Evolutionary conservation across 768 basidiomycete species (phyloP).

Genomic region (Boletellus sp.): DNA sequence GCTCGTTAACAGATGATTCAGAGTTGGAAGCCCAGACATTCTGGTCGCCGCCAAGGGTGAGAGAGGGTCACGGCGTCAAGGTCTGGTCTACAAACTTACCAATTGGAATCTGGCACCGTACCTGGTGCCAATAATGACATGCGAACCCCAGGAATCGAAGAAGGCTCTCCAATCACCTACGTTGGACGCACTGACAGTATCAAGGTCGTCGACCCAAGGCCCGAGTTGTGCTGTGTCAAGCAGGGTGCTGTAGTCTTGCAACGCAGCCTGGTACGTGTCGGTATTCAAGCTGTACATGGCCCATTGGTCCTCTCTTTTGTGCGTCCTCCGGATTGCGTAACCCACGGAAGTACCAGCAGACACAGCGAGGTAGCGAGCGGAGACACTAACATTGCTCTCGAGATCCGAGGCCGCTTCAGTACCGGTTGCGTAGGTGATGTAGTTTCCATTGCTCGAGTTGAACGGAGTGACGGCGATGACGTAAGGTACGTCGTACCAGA

Average conservation of each 20-base stretch:
- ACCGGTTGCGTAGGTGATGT: background rate
- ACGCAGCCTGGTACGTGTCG: slow-evolving; percentile 6
- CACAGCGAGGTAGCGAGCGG: slow-evolving; percentile 7
- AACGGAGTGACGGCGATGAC: no score
- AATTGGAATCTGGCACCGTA: background rate
- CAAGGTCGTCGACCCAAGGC: background rate
- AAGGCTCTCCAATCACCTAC: background rate
- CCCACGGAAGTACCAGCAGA: slow-evolving; percentile 5
- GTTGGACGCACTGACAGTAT: background rate
- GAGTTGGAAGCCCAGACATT: slow-evolving; percentile 8
- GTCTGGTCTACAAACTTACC: background rate
- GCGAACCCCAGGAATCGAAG: background rate
- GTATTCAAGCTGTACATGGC: slow-evolving; percentile 19
- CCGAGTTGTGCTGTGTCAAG: background rate
- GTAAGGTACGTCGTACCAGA: background rate
- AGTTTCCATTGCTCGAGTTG: background rate
- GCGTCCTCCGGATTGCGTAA: background rate
- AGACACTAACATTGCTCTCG: background rate
- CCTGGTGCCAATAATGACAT: background rate
- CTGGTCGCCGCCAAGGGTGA: background rate
- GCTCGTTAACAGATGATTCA: slow-evolving; percentile 4
- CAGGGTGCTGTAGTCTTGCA: slow-evolving; percentile 8
- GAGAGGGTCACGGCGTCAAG: background rate
- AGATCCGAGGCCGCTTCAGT: background rate
- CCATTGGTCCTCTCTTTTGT: slow-evolving; percentile 11